These are phyloP conservation scores for Euphorbia tirucalli DNA, from an alignment of 345 rosid genomes.

Conservation along the genomic window DNA sequence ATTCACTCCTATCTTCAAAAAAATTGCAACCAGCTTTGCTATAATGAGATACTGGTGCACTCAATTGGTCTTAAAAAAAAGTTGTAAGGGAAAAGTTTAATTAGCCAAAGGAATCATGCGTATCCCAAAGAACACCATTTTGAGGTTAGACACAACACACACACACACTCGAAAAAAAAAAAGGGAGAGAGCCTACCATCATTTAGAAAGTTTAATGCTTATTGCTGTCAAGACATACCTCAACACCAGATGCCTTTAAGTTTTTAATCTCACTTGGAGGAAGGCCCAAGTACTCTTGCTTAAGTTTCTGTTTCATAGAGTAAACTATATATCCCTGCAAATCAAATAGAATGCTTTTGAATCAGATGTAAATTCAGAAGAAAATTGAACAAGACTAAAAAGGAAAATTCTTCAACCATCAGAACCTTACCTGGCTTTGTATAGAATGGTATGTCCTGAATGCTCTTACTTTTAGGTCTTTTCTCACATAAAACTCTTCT, in stretches of 20 bases:
- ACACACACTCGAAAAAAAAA: no score
- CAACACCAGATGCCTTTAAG: conserved; percentile 74
- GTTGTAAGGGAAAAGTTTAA: background rate
- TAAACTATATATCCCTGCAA: conserved; percentile 88
- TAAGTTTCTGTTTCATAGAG: conserved; percentile 67
- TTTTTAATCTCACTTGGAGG: conserved; percentile 67
- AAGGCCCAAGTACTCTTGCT: conserved; percentile 72
- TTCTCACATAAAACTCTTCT: conserved; percentile 71
- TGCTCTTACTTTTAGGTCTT: conserved; percentile 84
- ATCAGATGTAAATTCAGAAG: background rate
- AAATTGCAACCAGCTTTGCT: no score
- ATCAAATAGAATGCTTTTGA: conserved; percentile 2
- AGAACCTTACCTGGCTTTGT: conserved; percentile 65
- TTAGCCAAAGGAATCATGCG: background rate
- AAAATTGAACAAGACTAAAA: background rate
- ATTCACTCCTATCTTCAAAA: no score
- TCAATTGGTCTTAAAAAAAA: no score
- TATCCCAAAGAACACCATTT: background rate
- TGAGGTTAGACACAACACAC: background rate
- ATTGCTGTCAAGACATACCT: conserved; percentile 49
- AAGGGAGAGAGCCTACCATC: background rate
- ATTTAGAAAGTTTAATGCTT: background rate
- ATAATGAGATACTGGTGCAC: no score
- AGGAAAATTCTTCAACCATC: background rate
- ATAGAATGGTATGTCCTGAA: conserved; percentile 89